Evolutionary conservation across 495 filamentous ascomycete species (phyloP).

Genomic region (Aspergillus leporis): DNA sequence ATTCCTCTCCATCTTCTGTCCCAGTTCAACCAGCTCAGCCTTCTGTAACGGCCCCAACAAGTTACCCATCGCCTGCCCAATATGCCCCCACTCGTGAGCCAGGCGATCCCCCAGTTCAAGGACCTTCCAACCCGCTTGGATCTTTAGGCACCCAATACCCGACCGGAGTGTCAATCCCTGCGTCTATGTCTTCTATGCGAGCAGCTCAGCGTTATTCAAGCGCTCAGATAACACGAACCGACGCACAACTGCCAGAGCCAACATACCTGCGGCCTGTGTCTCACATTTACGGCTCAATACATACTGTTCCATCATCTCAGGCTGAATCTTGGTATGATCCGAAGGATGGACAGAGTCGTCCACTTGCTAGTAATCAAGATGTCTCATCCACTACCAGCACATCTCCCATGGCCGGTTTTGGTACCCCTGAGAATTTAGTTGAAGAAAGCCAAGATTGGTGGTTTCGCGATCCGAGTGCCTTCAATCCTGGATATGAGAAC

Average conservation of each 20-base stretch:
- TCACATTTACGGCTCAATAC: conserved; percentile 24
- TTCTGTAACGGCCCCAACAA: conserved; percentile 19
- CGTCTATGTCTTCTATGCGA: conserved; percentile 27
- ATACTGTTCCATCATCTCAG: conserved; percentile 14
- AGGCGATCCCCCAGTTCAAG: conserved; percentile 16
- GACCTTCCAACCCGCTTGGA: conserved; percentile 12
- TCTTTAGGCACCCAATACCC: conserved; percentile 23
- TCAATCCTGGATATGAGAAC: conserved; percentile 48
- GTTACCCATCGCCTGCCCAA: conserved; percentile 20
- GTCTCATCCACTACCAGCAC: conserved; percentile 24
- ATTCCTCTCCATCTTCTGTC: conserved; percentile 26
- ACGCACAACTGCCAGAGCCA: conserved; percentile 35
- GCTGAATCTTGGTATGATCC: conserved; percentile 33
- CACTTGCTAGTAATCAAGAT: conserved; percentile 19
- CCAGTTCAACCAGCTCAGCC: conserved; percentile 16
- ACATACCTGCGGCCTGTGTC: conserved; percentile 37
- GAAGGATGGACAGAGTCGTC: conserved; percentile 16
- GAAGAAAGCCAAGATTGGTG: conserved; percentile 62
- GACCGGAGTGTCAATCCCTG: conserved; percentile 12
- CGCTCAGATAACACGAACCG: conserved; percentile 22
- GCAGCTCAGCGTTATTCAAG: conserved; percentile 21
- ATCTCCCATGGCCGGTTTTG: conserved; percentile 42
- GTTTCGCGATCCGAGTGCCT: conserved; percentile 48
- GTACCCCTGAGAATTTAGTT: conserved; percentile 49
- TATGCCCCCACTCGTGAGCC: conserved; percentile 14